These are phyloP conservation scores for Scedosporium aurantiacum DNA, from an alignment of 2,329 filamentous ascomycete species.

Conservation along the genomic window DNA sequence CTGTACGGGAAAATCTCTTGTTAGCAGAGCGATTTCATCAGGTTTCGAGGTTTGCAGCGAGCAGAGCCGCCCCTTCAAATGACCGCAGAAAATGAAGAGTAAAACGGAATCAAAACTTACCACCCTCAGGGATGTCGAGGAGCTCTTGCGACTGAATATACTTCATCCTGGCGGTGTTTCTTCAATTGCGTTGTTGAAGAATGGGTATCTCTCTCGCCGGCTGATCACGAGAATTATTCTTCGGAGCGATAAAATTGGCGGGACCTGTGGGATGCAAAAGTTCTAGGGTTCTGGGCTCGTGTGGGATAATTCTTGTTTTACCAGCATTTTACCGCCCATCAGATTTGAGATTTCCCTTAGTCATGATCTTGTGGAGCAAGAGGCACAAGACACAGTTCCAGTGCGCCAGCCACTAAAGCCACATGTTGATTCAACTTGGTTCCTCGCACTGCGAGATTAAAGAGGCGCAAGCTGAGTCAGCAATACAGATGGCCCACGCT, in stretches of 20 bases:
- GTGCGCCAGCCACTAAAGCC: not conserved
- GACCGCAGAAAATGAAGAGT: not conserved
- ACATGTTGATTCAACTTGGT: not conserved
- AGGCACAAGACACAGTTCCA: not conserved
- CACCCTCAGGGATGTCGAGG: constrained; percentile 91
- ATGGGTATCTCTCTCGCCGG: constrained; percentile 25
- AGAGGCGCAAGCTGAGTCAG: too few relatives aligned
- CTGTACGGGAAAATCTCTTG: constrained; percentile 36
- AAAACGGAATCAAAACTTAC: constrained; percentile 45
- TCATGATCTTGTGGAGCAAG: not conserved
- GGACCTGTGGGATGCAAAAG: constrained; percentile 33
- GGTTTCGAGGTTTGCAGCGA: too few relatives aligned
- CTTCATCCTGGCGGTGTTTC: constrained; percentile 72
- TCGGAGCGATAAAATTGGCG: constrained; percentile 15
- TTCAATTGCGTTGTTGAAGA: constrained; percentile 13
- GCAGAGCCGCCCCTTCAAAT: not conserved
- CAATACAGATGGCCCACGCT: too few relatives aligned
- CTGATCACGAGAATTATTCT: constrained; percentile 24
- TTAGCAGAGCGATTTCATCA: constrained; percentile 16
- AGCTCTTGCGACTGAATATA: constrained; percentile 99
- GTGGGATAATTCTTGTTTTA: not conserved
- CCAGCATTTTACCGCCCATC: not conserved
- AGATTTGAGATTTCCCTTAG: too few relatives aligned
- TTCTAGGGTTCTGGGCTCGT: constrained; percentile 26
- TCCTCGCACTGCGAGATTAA: too few relatives aligned